Base-by-base conservation (phyloP, 2,329 filamentous ascomycete genomes). In the Aspergillus uvarum region DNA sequence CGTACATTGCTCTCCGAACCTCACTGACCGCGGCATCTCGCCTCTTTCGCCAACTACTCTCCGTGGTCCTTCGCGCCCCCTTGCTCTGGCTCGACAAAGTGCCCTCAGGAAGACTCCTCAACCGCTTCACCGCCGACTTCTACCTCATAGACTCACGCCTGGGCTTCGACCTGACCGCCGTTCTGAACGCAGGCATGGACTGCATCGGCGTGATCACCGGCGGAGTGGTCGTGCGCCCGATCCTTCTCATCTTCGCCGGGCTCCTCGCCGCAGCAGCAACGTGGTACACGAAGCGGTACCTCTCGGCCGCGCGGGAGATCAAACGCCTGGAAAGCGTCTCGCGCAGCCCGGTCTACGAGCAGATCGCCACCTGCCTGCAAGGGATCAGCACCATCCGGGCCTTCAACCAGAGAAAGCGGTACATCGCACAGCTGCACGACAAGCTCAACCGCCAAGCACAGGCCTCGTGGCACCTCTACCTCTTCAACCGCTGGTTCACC, bases 1-100 rank as follows among this genome's bases (percentile, higher is more conserved):
- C 86, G 73, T 82, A 82, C 59, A 86, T 85, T 72, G 79, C 89
- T 5, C 90, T 87, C 68, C 67, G 79, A 10, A 86, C 88, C 52
- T 89, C 89, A n/a, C 81, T 92, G 66, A 83, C 81, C 59, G 89
- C 89, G 4, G 91, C 89, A 16, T 81, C 85, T 42, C 77, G 78
- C 49, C 80, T 93, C 4, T 93, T 92, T 64, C 81, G 85, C 29
- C 83, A 83, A 57, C 82, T 92, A 63, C 85, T 88, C 50, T 87
- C 84, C 65, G 82, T 85, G 1, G 82, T 93, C 10, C 80, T 93
- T 3, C 83, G 88, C 24, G 87, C 90, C 2, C 89, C 89, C 2
- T 79, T 92, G 16, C 81, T 88, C 60, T 92, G 89, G 88, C 82
- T 93, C 47, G 90, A 93, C 70, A 92, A 89, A 0, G 87, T 91